Base-by-base conservation (phyloP, 2,329 filamentous ascomycete genomes). In the Amesomyces nigricolor region DNA sequence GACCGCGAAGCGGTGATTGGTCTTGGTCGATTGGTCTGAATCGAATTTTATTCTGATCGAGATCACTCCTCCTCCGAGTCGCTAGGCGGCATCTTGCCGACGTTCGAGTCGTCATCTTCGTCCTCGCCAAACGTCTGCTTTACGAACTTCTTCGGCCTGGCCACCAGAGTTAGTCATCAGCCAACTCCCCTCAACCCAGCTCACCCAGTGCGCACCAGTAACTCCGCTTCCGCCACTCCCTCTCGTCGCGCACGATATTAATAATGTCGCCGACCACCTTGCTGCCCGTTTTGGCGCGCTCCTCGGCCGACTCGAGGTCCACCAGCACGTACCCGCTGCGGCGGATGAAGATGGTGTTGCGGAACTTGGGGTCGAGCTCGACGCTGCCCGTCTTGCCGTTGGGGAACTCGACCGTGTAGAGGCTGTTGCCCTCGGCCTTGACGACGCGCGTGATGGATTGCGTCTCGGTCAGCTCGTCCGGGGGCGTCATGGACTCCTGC, bases 321-420 rank as follows among this genome's bases (percentile, higher is more conserved):
- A 96, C 79, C 10, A 97, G 73, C 30, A 96, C 91, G 70, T 86
- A 97, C 0, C 90, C 89, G 30, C 91, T 88, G 16, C 90, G 85
- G 71, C 88, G 91, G 70, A 97, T 88, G 89, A 90, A 97, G 61
- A 97, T 89, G 2, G 89, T 94, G 61, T 89, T 94, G 58, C 92
- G 88, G 69, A 97, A 96, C 40, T 85, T 84, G 26, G 89, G 77
- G 9, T 89, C 87, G 17, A 99, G 82, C 75, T 96, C 91, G 19
- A 91, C 86, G 16, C 95, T 75, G 39, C 92, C 71, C 6, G 78
- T 73, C 65, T 83, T 80, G 56, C 81, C 79, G 63, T 78, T 78
- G 22, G 91, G 84, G 30, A 91, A 75, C 67, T 86, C 79, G 67
- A 92, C 89, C 43, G 81, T 81, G 76, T 95, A 97, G 42, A 95